A percentile compares a stretch with the other conserved stretches of the same genome.
These are phyloP conservation scores for Venturia carpophila DNA, from an alignment of 2,329 filamentous ascomycete genomes.

Conservation along the genomic window DNA sequence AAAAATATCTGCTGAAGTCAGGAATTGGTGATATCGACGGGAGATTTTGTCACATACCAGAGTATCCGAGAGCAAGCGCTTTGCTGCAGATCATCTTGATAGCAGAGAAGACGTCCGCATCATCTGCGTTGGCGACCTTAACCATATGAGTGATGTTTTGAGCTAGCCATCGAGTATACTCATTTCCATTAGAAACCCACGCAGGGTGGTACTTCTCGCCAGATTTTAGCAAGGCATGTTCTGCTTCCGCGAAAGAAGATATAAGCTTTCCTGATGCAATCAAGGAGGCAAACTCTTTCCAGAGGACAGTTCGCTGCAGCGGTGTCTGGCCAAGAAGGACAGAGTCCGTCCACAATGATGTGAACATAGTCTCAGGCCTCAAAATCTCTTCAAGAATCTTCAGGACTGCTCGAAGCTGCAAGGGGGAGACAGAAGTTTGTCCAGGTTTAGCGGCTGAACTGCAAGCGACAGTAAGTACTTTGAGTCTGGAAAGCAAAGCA, in stretches of 20 bases:
- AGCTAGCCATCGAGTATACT: slow-evolving; percentile 66
- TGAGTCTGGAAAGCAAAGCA: slow-evolving; percentile 63
- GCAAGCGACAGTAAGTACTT: slow-evolving; percentile 44
- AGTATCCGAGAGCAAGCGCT: slow-evolving; percentile 62
- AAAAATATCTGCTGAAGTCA: slow-evolving; percentile 3
- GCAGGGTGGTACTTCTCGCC: slow-evolving; percentile 26
- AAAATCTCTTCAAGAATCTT: slow-evolving; percentile 38
- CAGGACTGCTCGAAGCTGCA: slow-evolving; percentile 35
- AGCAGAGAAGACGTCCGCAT: slow-evolving; percentile 32
- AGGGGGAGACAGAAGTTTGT: slow-evolving; percentile 25
- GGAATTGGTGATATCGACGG: background rate
- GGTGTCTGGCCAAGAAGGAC: background rate
- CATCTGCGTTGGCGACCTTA: slow-evolving; percentile 29
- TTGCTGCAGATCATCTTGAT: slow-evolving; percentile 45
- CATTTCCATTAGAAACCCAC: slow-evolving; percentile 59
- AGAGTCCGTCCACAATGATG: background rate
- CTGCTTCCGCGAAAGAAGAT: slow-evolving; percentile 52
- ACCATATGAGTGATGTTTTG: slow-evolving; percentile 49
- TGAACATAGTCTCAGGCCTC: background rate
- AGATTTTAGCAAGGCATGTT: slow-evolving; percentile 38
- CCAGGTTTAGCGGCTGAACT: slow-evolving; percentile 29
- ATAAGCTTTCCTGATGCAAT: slow-evolving; percentile 54
- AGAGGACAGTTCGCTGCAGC: slow-evolving; percentile 36
- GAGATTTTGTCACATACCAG: background rate
- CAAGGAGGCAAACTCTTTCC: slow-evolving; percentile 55